Conservation (phyloP, 208 protist genomes). For the Trypanosoma lewisi region DNA sequence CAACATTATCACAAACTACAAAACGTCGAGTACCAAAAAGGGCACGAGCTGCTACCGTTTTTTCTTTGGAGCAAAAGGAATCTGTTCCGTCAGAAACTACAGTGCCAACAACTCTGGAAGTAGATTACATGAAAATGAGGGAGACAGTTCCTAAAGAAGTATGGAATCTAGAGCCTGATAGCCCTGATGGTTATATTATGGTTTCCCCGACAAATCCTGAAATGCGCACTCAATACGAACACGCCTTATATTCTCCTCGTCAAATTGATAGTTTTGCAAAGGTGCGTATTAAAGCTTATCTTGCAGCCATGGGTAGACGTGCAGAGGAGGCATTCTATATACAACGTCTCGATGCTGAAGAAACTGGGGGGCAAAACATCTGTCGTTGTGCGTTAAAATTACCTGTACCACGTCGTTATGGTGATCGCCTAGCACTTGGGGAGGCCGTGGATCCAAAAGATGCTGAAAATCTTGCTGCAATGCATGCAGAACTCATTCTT, state of each 20-base stretch:
- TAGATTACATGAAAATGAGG: conserved; percentile 24
- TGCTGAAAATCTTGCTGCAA: conserved; percentile 74
- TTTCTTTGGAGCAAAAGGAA: neutral
- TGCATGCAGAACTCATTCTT: conserved; percentile 90
- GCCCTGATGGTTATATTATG: conserved; percentile 72
- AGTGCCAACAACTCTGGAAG: neutral
- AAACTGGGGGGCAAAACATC: conserved; percentile 32
- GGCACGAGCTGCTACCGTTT: neutral
- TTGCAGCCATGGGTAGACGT: conserved; percentile 62
- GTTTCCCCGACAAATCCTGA: conserved; percentile 38
- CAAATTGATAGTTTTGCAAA: conserved; percentile 52
- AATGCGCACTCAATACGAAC: conserved; percentile 27
- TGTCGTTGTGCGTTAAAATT: conserved; percentile 54
- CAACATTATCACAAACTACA: neutral
- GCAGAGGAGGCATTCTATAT: conserved; percentile 64
- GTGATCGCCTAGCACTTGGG: conserved; percentile 77
- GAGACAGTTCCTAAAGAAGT: conserved; percentile 38
- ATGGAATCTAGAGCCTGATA: conserved; percentile 60
- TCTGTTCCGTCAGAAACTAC: too few species aligned
- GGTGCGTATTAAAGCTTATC: conserved; percentile 56
- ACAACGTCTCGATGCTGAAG: conserved; percentile 49
- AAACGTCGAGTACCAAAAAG: conserved; percentile 29
- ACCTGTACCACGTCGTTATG: conserved; percentile 67
- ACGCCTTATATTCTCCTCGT: conserved; percentile 49
- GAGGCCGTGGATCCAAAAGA: conserved; percentile 54